Percentiles rank a stretch among this genome's conserved stretches.
Conservation (phyloP, 192 early-diverging fungal species). For the Linnemannia schmuckeri region DNA sequence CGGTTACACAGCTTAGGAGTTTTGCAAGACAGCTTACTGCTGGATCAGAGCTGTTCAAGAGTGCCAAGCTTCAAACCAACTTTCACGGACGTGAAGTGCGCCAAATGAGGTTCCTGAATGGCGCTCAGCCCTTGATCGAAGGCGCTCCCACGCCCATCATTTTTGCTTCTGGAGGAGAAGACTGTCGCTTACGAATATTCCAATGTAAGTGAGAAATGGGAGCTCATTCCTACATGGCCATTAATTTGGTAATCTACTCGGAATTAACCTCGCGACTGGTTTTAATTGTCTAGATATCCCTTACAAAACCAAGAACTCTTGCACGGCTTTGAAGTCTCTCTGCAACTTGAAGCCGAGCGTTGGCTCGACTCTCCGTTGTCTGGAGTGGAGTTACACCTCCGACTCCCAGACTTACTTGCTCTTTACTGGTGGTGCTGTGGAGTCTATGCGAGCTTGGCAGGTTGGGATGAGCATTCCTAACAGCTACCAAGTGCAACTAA, state of each 20-base stretch:
- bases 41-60: constrained; percentile 60
- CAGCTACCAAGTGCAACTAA: constrained; percentile 39
- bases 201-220: constrained; percentile 57
- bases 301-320: constrained; percentile 49
- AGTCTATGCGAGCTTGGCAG: constrained; percentile 54
- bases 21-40: constrained; percentile 58
- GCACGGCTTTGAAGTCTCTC: constrained; percentile 39
- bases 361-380: constrained; percentile 42
- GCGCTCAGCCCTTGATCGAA: constrained; percentile 28
- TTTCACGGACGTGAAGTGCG: constrained; percentile 77
- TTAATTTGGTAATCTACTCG: not conserved
- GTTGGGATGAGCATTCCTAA: constrained; percentile 50
- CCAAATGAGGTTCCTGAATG: constrained; percentile 60
- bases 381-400: constrained; percentile 47
- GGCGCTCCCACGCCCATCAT: constrained; percentile 50
- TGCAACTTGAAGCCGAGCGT: constrained; percentile 52
- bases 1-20: constrained; percentile 49
- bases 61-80: constrained; percentile 70
- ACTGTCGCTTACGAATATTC: constrained; percentile 65
- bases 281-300: constrained; percentile 55
- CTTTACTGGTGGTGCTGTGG: constrained; percentile 51
- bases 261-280: not conserved
- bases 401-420: constrained; percentile 36
- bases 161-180: constrained; percentile 71
- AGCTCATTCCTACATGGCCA: not conserved